These are phyloP conservation scores for Astrocystis sublimbata DNA, from an alignment of 495 filamentous ascomycete species.

Conservation along the genomic window DNA sequence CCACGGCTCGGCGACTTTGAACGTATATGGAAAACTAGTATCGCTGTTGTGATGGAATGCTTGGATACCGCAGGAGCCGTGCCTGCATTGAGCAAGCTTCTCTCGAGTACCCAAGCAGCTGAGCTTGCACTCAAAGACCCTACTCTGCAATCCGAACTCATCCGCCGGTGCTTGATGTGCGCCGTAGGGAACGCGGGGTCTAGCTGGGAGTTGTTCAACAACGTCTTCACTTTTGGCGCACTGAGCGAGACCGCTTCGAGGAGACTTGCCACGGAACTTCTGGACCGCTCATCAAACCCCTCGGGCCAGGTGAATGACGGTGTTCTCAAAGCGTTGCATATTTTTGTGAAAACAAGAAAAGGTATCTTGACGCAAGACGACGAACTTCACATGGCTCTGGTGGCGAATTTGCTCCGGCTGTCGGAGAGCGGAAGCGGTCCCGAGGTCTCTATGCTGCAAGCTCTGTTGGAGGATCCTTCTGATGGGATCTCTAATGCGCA, in stretches of 20 bases:
- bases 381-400: constrained; percentile 39
- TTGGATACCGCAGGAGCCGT: constrained; percentile 23
- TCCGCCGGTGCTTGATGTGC: constrained; percentile 35
- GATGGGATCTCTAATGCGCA: constrained; percentile 32
- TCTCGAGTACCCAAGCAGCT: constrained; percentile 37
- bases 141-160: constrained; percentile 44
- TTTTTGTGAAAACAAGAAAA: constrained; percentile 39
- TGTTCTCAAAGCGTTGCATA: constrained; percentile 41
- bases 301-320: constrained; percentile 25
- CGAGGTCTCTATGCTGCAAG: constrained; percentile 33
- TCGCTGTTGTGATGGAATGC: constrained; percentile 32
- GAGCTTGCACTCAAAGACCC: constrained; percentile 27
- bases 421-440: constrained; percentile 41
- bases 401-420: constrained; percentile 46
- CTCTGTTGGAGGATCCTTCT: constrained; percentile 37
- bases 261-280: constrained; percentile 32
- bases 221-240: constrained; percentile 35
- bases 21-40: constrained; percentile 38
- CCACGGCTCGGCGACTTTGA: constrained; percentile 31
- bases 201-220: constrained; percentile 43
- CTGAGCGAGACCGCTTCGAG: constrained; percentile 30
- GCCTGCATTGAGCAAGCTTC: constrained; percentile 38
- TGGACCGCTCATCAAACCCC: constrained; percentile 19
- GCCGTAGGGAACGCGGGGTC: constrained; percentile 23
- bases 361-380: constrained; percentile 36